phyloP scores from a whole-genome alignment of 257 asterid species.

The Solanum tarapatanum region DNA sequence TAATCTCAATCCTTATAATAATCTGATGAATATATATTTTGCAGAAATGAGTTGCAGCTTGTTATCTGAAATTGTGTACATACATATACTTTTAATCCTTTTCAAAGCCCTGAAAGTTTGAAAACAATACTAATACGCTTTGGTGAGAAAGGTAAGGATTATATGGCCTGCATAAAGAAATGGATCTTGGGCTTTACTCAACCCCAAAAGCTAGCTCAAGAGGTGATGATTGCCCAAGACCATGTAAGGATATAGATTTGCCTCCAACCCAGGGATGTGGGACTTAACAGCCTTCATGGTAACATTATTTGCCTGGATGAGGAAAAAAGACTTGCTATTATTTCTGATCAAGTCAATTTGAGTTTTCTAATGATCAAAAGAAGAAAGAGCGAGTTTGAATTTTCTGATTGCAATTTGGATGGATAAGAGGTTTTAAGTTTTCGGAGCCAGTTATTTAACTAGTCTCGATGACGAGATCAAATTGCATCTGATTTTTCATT shows the following conservation, averaged over 20 bases:
- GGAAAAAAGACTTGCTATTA: not conserved
- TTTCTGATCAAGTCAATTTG: not conserved
- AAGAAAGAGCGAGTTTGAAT: not conserved
- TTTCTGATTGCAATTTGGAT: not conserved
- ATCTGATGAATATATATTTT: not conserved
- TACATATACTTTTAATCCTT: not conserved
- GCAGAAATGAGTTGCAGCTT: not conserved
- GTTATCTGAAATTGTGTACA: not conserved
- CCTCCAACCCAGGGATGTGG: not conserved
- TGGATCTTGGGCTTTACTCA: not conserved
- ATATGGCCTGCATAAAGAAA: not conserved
- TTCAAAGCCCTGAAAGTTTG: not conserved
- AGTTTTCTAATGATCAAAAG: not conserved
- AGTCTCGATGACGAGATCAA: not conserved
- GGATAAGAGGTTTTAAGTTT: not conserved
- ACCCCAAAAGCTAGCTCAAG: not conserved
- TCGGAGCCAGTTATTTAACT: not conserved
- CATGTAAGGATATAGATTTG: not conserved
- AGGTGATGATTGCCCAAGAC: not conserved
- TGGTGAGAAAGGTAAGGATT: not conserved
- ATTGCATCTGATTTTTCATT: not conserved
- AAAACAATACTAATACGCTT: not conserved
- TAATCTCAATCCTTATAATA: conserved; percentile 9
- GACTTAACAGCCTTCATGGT: not conserved
- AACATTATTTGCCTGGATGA: not conserved